Evolutionary conservation across 179 eudicot species (phyloP).

Genomic region (Vitellaria paradoxa): DNA sequence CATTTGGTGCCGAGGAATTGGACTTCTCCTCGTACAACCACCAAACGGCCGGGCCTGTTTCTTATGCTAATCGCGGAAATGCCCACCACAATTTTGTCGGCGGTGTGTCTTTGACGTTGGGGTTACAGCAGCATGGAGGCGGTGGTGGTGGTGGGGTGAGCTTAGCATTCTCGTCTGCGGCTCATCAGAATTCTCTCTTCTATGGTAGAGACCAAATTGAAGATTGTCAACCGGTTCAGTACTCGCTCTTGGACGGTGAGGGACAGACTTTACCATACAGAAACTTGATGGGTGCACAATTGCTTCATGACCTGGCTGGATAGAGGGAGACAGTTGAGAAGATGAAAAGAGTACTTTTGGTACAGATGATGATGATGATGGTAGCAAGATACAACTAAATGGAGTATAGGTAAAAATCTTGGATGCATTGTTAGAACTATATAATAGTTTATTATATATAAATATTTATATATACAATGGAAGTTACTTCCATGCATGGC

Average conservation of each 20-base stretch:
- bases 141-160: slow-evolving; percentile 52
- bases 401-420: slow-evolving; percentile 18
- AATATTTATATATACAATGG: slow-evolving; percentile 9
- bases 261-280: slow-evolving; percentile 75
- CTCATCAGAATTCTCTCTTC: slow-evolving; percentile 49
- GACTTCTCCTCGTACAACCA: slow-evolving; percentile 45
- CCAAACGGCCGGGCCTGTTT: slow-evolving; percentile 1
- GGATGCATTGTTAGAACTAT: background rate
- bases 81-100: slow-evolving; percentile 10
- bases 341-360: background rate
- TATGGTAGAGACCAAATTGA: slow-evolving; percentile 66
- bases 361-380: background rate
- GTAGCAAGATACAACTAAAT: slow-evolving; percentile 1
- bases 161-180: slow-evolving; percentile 51
- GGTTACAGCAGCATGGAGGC: slow-evolving; percentile 73
- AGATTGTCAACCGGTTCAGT: slow-evolving; percentile 60
- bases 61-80: background rate
- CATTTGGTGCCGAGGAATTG: slow-evolving; percentile 36
- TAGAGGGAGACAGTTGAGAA: background rate
- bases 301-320: slow-evolving; percentile 80
- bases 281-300: slow-evolving; percentile 88
- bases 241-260: slow-evolving; percentile 63
- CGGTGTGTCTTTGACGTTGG: slow-evolving; percentile 78
- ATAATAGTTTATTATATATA: background rate
- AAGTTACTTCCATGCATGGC: slow-evolving; percentile 11